Base-by-base conservation (phyloP, 164 flowering plant genomes). In the Echeveria elegans region DNA sequence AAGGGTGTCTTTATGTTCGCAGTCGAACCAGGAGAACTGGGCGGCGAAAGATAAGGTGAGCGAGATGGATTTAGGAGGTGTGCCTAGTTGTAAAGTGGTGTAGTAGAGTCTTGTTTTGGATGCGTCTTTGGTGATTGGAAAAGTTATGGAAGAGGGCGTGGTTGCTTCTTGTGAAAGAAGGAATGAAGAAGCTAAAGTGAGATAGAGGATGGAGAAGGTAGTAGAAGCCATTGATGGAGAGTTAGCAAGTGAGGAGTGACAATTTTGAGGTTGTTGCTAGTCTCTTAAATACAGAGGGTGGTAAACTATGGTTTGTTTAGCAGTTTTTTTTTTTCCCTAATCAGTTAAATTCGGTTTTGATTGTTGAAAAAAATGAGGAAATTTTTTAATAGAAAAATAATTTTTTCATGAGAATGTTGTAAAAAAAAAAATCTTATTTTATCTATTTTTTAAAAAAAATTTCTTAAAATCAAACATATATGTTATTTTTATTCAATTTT, bases 11-110 rank as follows among this genome's bases (percentile, higher is more conserved):
- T 53, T 53, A 24, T 23, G 15, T 53, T 53, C 60, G n/a, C 61
- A 56, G 34, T 56, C 61, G 32, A 56, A 56, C 61, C 61, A 56
- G 18, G 6, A 26, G 34, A 56, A 56, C 61, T 56, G 61, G 32
- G 32, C 18, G 31, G 61, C 61, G 30, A 53, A 31, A 14, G 60
- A 9, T 14, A 56, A 28, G 32, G 61, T 56, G 32, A 56, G 61
- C 2, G 61, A 28, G 61, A 56, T 3, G 1, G 61, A 15, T 19
- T 28, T 56, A 8, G 61, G 32, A 18, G 61, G 61, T 28, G 61
- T 56, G 6, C 61, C 61, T 32, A 56, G 34, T 12, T 56, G 31
- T 14, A 56, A 19, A 11, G 61, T 56, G 18, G 61, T 56, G 61
- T 56, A 28, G 61, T 56, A 56, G 15, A 56, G 61, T 14, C 61